Percentiles rank a stretch among this genome's conserved stretches.
These are phyloP conservation scores for Debaryomyces sp. DNA, from an alignment of 1,139 yeast genomes.

Conservation along the genomic window DNA sequence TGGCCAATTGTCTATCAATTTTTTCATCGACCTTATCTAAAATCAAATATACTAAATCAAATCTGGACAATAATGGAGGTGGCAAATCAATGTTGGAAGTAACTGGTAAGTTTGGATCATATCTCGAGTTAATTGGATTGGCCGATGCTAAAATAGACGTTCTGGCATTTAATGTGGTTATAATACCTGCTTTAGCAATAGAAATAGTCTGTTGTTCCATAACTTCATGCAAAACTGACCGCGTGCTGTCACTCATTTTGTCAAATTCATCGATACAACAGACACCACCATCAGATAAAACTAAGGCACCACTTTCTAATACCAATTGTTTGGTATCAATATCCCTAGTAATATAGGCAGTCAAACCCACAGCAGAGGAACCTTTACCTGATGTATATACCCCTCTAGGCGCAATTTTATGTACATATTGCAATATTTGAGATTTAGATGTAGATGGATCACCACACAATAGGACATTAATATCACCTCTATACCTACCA, in stretches of 20 bases:
- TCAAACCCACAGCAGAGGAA: constrained; percentile 97
- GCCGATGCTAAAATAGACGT: constrained; percentile 96
- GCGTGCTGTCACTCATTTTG: constrained; percentile 92
- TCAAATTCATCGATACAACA: constrained; percentile 99
- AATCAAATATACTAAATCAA: constrained; percentile 89
- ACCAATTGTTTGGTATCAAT: constrained; percentile 91
- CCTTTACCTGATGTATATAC: constrained; percentile 98
- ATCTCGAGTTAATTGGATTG: constrained; percentile 95
- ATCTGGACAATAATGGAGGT: constrained; percentile 92
- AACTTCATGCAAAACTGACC: constrained; percentile 96
- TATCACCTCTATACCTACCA: constrained; percentile 95
- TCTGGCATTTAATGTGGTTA: constrained; percentile 93
- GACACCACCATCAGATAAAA: constrained; percentile 95
- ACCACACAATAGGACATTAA: constrained; percentile 88
- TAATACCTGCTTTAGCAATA: constrained; percentile 97
- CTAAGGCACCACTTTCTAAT: constrained; percentile 94
- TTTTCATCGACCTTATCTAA: constrained; percentile 90
- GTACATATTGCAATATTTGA: constrained; percentile 90
- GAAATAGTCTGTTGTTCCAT: constrained; percentile 99
- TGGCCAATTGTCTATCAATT: constrained; percentile 82
- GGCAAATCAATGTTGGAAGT: constrained; percentile 95
- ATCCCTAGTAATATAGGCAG: constrained; percentile 95
- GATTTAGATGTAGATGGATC: constrained; percentile 98
- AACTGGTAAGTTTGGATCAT: constrained; percentile 90
- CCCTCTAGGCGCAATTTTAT: constrained; percentile 96